A percentile compares a stretch with the other conserved stretches of the same genome.
Conservation (phyloP, 371 early-diverging fungal species). For the Mucor racemosus region DNA sequence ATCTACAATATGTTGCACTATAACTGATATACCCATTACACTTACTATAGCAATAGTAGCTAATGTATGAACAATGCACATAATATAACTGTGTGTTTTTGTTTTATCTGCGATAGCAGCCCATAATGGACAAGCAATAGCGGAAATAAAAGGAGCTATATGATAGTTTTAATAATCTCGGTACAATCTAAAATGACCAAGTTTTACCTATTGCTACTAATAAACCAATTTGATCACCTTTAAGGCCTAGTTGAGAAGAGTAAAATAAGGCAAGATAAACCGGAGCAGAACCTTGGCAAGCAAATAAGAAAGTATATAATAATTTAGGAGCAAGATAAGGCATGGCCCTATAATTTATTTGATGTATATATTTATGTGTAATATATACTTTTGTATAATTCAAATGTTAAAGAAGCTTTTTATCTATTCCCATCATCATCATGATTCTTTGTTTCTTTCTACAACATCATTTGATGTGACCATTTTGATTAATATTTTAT, state of each 20-base stretch:
- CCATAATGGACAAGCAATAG: conserved; percentile 60
- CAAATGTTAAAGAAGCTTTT: neutral
- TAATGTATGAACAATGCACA: conserved; percentile 56
- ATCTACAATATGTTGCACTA: conserved; percentile 38
- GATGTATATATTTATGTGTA: neutral
- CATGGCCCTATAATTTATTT: conserved; percentile 30
- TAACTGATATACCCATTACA: conserved; percentile 56
- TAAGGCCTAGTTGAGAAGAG: conserved; percentile 50
- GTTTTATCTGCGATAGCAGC: conserved; percentile 56
- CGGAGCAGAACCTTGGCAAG: conserved; percentile 60
- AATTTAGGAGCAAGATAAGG: conserved; percentile 57
- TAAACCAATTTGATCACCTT: conserved; percentile 56
- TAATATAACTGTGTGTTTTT: conserved; percentile 53
- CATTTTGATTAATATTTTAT: neutral
- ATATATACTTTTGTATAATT: neutral
- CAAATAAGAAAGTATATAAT: conserved; percentile 55
- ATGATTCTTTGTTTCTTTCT: no score
- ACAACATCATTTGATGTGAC: neutral
- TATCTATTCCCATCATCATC: no score
- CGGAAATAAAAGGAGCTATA: conserved; percentile 58
- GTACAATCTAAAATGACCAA: neutral
- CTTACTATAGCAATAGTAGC: conserved; percentile 58
- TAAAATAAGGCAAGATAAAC: conserved; percentile 56
- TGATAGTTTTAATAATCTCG: neutral
- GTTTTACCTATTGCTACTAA: conserved; percentile 55